These are phyloP conservation scores for Phytophthora brassicae DNA, from an alignment of 352 stramenopile genomes.

Conservation along the genomic window DNA sequence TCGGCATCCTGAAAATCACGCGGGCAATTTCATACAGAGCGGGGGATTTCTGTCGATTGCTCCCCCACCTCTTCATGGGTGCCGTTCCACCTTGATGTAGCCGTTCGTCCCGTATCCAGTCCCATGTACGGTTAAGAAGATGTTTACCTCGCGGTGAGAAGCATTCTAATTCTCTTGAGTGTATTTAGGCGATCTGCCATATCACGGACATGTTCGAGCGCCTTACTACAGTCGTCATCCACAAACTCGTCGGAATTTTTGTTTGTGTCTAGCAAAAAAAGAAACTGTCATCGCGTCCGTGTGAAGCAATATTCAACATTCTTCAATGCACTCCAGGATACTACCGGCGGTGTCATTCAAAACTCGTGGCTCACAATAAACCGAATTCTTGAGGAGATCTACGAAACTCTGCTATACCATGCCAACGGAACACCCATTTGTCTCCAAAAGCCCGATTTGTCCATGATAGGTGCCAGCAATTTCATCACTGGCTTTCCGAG, in stretches of 20 bases:
- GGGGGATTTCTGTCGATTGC: background rate
- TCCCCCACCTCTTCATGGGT: conserved; percentile 4
- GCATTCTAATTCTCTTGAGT: background rate
- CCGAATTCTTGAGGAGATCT: too few relatives aligned
- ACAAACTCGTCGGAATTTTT: background rate
- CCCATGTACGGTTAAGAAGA: background rate
- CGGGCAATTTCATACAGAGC: conserved; percentile 2
- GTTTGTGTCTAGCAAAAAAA: too few relatives aligned
- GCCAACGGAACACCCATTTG: background rate
- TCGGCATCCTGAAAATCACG: conserved; percentile 11
- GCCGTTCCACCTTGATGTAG: too few relatives aligned
- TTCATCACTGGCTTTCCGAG: background rate
- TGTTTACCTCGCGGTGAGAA: background rate
- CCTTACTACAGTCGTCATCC: background rate
- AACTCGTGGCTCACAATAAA: too few relatives aligned
- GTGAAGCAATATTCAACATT: too few relatives aligned
- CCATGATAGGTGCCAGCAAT: conserved; percentile 8
- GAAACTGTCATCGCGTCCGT: too few relatives aligned
- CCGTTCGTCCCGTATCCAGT: background rate
- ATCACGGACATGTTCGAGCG: background rate
- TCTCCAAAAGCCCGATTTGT: conserved; percentile 7
- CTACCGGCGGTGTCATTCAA: too few relatives aligned
- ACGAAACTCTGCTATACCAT: too few relatives aligned
- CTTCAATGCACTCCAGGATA: too few relatives aligned
- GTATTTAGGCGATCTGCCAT: background rate